Base-by-base conservation (phyloP, 768 basidiomycete species). In the Lactifluus pinguis region DNA sequence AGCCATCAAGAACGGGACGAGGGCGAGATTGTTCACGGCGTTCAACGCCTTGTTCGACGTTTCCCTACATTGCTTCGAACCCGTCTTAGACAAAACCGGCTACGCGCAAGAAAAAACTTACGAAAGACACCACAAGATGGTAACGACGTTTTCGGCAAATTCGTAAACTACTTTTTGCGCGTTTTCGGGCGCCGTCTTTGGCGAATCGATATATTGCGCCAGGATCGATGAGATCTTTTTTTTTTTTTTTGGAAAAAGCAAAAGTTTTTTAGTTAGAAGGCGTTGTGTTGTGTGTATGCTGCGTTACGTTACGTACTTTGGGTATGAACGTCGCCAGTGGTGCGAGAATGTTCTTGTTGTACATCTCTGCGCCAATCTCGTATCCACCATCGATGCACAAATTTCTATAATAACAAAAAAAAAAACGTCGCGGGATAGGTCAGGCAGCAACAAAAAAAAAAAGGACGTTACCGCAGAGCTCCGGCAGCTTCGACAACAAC, bases 331-430 rank as follows among this genome's bases (percentile, higher is more conserved):
- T 78, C 66, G 78, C 83, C 60, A 93, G 72, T 2, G 90, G 89
- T 6, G 84, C 79, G 53, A 97, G 76, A 49, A 97, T 85, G 66
- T 90, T 91, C 76, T 97, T 97, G 72, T 98, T 97, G 75, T 87
- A 95, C 91, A 98, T 95, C 72, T 97, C 92, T 1, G 89, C 92
- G 68, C 94, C 95, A 50, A 97, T 89, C 65, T 97, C 93, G 69
- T 91, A 89, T 54, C 95, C 95, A 15, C 94, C 95, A 69, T 98
- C 95, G 68, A 98, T 86, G 68, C 92, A 93, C 14, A 98, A 73
- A 75, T 97, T 98, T 63, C 94, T 97, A 68, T 38, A 55, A 51
- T 30, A 21, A 48, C 7, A 2, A 19, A 30, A 34, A 15, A 15
- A 38, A 44, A 29, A 49, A 19, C 25, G 25, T 25, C 25, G 25